These are phyloP conservation scores for Nakazawaea sp. DNA, from an alignment of 805 yeast species.

Conservation along the genomic window DNA sequence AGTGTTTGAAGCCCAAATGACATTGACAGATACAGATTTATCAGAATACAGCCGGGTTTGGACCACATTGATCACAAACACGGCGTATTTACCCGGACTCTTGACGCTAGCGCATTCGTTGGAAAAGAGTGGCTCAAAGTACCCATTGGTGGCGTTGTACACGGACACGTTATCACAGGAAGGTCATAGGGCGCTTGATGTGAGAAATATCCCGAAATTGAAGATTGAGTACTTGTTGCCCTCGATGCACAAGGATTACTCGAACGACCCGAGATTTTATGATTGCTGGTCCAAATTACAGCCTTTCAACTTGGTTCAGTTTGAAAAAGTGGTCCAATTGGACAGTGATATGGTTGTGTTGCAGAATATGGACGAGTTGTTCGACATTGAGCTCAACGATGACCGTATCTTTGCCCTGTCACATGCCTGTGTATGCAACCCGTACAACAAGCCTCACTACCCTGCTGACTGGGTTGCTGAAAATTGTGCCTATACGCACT, in stretches of 20 bases:
- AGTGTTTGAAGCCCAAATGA: no score
- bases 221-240: slow-evolving; percentile 39
- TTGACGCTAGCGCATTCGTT: slow-evolving; percentile 44
- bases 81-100: slow-evolving; percentile 43
- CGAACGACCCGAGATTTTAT: slow-evolving; percentile 44
- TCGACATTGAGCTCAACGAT: slow-evolving; percentile 33
- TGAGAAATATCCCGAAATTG: slow-evolving; percentile 32
- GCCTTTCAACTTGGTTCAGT: slow-evolving; percentile 44
- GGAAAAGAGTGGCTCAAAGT: slow-evolving; percentile 33
- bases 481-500: slow-evolving; percentile 45
- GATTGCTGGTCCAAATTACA: slow-evolving; percentile 60
- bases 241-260: slow-evolving; percentile 33
- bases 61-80: slow-evolving; percentile 51
- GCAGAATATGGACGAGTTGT: slow-evolving; percentile 52
- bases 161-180: slow-evolving; percentile 37
- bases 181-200: slow-evolving; percentile 32
- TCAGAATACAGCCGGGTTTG: slow-evolving; percentile 28
- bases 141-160: slow-evolving; percentile 46
- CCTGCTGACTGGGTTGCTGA: slow-evolving; percentile 44
- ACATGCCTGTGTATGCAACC: slow-evolving; percentile 60
- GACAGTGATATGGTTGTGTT: slow-evolving; percentile 57
- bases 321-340: slow-evolving; percentile 45
- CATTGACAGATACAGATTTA: slow-evolving; percentile 17
- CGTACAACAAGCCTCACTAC: slow-evolving; percentile 42
- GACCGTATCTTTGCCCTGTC: slow-evolving; percentile 43